Evolutionary conservation across 495 filamentous ascomycete genomes (phyloP).

Genomic region (Hapsidospora chrysogenum): DNA sequence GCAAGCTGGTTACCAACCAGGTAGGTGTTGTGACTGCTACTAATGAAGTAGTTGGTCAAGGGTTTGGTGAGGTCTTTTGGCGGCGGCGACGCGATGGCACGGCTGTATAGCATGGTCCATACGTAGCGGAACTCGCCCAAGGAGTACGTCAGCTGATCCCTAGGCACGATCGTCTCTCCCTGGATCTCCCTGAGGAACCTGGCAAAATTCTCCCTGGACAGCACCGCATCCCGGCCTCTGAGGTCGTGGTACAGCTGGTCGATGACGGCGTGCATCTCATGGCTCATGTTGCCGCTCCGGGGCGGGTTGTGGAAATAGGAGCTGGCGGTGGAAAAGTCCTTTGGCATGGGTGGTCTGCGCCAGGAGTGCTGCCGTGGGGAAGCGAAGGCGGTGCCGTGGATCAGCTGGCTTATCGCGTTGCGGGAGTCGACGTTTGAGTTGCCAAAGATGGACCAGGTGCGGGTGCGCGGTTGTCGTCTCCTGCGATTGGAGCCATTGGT

Average conservation of each 20-base stretch:
- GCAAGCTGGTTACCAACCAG: conserved; percentile 77
- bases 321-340: neutral
- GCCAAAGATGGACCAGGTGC: conserved; percentile 2
- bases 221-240: conserved; percentile 8
- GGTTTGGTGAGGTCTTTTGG: conserved; percentile 29
- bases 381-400: neutral
- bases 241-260: conserved; percentile 15
- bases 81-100: conserved; percentile 14
- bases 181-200: conserved; percentile 21
- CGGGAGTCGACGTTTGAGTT: neutral
- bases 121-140: conserved; percentile 25
- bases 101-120: conserved; percentile 14
- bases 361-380: neutral
- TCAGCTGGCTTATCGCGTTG: neutral
- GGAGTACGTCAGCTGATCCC: conserved; percentile 14
- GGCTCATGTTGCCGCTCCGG: neutral
- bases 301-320: neutral
- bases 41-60: conserved; percentile 81
- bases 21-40: conserved; percentile 73
- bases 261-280: neutral
- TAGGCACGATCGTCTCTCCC: conserved; percentile 10
- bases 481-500: neutral
- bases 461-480: conserved; percentile 1
- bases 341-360: neutral
- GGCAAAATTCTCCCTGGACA: conserved; percentile 17